Percentiles rank a stretch among this genome's conserved stretches.
These are phyloP conservation scores for Camillea tinctor DNA, from an alignment of 2,329 filamentous ascomycete species.

Conservation along the genomic window DNA sequence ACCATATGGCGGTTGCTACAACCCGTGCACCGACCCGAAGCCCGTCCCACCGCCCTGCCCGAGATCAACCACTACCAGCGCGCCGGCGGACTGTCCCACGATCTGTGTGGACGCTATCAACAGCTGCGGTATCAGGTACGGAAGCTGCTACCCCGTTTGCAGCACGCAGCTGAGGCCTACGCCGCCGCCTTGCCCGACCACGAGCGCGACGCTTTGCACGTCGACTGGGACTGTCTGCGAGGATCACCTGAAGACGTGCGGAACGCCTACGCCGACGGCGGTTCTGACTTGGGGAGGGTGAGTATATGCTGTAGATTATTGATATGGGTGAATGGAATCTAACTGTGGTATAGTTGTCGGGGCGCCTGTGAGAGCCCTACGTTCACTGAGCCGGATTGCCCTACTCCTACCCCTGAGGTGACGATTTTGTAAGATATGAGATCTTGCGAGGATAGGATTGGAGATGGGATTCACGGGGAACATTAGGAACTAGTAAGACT, in stretches of 20 bases:
- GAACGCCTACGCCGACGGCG: constrained; percentile 23
- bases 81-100: neutral
- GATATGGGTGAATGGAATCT: neutral
- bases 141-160: neutral
- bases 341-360: neutral
- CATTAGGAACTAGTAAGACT: no score
- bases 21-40: constrained; percentile 12
- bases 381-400: neutral
- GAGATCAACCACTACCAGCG: neutral
- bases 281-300: constrained; percentile 22
- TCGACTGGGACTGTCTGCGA: constrained; percentile 23
- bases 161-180: neutral
- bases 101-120: neutral
- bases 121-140: neutral
- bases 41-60: neutral
- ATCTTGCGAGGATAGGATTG: no score
- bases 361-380: neutral
- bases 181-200: constrained; percentile 12
- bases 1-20: constrained; percentile 18
- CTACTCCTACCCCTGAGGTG: neutral
- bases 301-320: neutral
- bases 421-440: neutral
- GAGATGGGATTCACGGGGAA: no score
- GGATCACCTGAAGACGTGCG: constrained; percentile 24
- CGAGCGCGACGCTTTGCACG: constrained; percentile 15